Evolutionary conservation across 73 alveolate genomes (phyloP).

Genomic region (Paramecium tetraurelia): DNA sequence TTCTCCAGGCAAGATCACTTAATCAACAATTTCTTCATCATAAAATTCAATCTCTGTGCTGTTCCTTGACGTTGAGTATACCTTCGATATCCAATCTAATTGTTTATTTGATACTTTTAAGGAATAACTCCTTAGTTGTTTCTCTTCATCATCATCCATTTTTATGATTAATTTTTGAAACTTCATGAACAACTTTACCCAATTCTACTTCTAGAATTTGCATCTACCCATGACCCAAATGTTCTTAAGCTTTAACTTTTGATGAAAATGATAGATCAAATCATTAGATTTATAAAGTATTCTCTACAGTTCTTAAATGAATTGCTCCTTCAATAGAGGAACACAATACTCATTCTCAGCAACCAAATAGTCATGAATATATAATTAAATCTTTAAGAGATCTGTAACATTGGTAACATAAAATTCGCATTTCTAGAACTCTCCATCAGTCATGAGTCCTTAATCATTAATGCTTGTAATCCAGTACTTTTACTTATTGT

Average conservation of each 20-base stretch:
- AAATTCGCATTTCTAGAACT: neutral
- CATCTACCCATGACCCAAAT: neutral
- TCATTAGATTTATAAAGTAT: neutral
- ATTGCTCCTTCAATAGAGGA: neutral
- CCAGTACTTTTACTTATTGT: neutral
- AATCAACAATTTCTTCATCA: neutral
- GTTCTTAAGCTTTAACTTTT: neutral
- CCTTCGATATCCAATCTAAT: neutral
- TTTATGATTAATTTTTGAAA: neutral
- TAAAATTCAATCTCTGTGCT: neutral
- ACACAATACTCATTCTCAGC: slow-evolving; percentile 1
- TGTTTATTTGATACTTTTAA: neutral
- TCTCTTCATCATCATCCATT: neutral
- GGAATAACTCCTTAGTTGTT: neutral
- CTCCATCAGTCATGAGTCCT: neutral
- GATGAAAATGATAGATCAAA: neutral
- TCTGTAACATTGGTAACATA: neutral
- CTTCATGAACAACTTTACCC: neutral
- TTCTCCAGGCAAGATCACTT: neutral
- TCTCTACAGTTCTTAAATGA: neutral
- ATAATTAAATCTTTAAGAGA: neutral
- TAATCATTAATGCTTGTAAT: neutral
- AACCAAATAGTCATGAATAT: neutral
- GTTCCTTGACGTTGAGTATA: neutral
- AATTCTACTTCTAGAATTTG: neutral